Conservation (phyloP, 441 rosid species). For the Pelargonium fulgidum region DNA sequence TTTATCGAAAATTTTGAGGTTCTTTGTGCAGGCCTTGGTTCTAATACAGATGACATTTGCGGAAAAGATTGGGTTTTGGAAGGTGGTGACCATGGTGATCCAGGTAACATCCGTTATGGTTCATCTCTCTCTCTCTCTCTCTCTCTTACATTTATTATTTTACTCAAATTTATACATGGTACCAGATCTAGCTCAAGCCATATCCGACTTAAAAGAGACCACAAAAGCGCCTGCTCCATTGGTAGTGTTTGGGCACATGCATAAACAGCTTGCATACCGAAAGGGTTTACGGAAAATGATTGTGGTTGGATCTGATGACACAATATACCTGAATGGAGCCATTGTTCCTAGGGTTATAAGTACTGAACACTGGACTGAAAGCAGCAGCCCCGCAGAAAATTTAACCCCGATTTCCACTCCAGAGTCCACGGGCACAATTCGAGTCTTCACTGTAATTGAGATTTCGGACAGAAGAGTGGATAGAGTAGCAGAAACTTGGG, state of each 20-base stretch:
- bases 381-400: conserved; percentile 24
- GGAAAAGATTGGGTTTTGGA: conserved; percentile 67
- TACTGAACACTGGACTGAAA: conserved; percentile 15
- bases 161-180: conserved; percentile 10
- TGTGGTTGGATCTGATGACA: conserved; percentile 41
- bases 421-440: conserved; percentile 35
- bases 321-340: conserved; percentile 74
- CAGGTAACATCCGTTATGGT: conserved; percentile 45
- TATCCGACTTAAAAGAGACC: conserved; percentile 50
- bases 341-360: conserved; percentile 63
- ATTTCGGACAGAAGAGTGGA: conserved; percentile 48
- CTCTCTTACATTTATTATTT: neutral
- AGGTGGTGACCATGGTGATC: conserved; percentile 91
- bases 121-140: neutral
- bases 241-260: conserved; percentile 90
- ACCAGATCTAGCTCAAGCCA: conserved; percentile 63
- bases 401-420: too few species aligned
- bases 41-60: conserved; percentile 62
- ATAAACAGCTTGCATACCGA: conserved; percentile 59
- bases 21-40: conserved; percentile 64
- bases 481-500: conserved; percentile 70
- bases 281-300: conserved; percentile 66
- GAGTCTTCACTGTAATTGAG: conserved; percentile 66
- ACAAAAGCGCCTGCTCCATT: conserved; percentile 37
- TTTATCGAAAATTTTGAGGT: conserved; percentile 11